phyloP scores from a whole-genome alignment of 2,329 filamentous ascomycete genomes.

The Neonectria sp. region DNA sequence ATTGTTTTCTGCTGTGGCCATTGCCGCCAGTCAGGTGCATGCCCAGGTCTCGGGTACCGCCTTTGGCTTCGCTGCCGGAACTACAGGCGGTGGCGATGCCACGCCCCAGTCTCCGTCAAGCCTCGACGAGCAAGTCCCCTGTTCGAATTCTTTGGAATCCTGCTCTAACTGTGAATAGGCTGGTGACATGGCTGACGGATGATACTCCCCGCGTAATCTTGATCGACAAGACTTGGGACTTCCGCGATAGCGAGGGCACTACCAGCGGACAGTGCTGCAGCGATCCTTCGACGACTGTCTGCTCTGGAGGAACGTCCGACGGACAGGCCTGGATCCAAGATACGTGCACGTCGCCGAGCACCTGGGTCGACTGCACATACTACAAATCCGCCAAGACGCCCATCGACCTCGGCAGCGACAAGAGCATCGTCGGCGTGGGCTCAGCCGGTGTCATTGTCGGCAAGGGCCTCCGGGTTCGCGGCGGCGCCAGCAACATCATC shows the following conservation, averaged over 20 bases:
- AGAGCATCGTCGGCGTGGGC: slow-evolving; percentile 68
- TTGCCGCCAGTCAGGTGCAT: slow-evolving; percentile 4
- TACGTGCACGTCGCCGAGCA: slow-evolving; percentile 69
- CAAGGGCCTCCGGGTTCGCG: slow-evolving; percentile 67
- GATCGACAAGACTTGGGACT: slow-evolving; percentile 69
- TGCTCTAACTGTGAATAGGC: slow-evolving; percentile 4
- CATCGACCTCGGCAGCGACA: slow-evolving; percentile 69
- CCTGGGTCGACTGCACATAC: slow-evolving; percentile 59
- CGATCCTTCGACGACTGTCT: slow-evolving; percentile 57
- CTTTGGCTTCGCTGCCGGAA: slow-evolving; percentile 62
- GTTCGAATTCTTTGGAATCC: neutral
- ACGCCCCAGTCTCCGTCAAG: slow-evolving; percentile 67
- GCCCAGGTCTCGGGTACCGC: slow-evolving; percentile 53
- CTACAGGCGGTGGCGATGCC: slow-evolving; percentile 72
- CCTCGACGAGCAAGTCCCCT: slow-evolving; percentile 65
- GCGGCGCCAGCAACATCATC: slow-evolving; percentile 68
- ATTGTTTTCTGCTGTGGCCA: slow-evolving; percentile 10
- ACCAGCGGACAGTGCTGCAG: slow-evolving; percentile 67
- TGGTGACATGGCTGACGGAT: slow-evolving; percentile 66
- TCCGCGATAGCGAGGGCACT: slow-evolving; percentile 67
- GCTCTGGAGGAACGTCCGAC: slow-evolving; percentile 13
- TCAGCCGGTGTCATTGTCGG: slow-evolving; percentile 67
- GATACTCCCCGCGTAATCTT: slow-evolving; percentile 69
- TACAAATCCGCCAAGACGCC: slow-evolving; percentile 65
- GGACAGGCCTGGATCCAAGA: slow-evolving; percentile 47